Evolutionary conservation across 2,329 filamentous ascomycete species (phyloP).

Genomic region (Epicoccum sorghinum): DNA sequence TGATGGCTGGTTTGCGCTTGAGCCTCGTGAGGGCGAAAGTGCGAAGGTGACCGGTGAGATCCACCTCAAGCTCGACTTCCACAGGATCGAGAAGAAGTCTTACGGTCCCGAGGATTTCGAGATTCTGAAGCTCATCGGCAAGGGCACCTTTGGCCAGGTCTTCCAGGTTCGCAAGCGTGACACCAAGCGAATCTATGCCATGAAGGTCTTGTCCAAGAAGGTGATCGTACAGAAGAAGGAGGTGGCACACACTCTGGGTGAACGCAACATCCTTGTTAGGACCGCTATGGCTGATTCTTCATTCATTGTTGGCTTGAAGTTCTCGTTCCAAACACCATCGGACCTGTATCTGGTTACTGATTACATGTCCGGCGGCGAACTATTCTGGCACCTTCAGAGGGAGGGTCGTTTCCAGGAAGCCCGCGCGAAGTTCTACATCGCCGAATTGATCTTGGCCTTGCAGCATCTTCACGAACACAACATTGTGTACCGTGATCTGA

Average conservation of each 20-base stretch:
- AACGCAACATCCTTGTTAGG: slow-evolving; percentile 94
- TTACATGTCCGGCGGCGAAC: slow-evolving; percentile 98
- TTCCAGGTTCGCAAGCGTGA: slow-evolving; percentile 99
- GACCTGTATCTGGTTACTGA: slow-evolving; percentile 98
- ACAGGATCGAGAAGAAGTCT: slow-evolving; percentile 81
- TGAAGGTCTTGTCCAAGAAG: slow-evolving; percentile 99
- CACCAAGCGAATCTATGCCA: slow-evolving; percentile 93
- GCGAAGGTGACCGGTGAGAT: slow-evolving; percentile 83
- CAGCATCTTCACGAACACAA: slow-evolving; percentile 96
- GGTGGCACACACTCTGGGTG: slow-evolving; percentile 94
- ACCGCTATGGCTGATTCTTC: slow-evolving; percentile 95
- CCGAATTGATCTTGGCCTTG: slow-evolving; percentile 92
- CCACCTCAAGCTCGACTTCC: slow-evolving; percentile 83
- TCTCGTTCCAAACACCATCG: slow-evolving; percentile 96
- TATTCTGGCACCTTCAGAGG: slow-evolving; percentile 98
- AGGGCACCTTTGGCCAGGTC: slow-evolving; percentile 97
- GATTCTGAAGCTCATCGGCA: slow-evolving; percentile 94
- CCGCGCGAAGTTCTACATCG: slow-evolving; percentile 98
- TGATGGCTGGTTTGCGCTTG: slow-evolving; percentile 84
- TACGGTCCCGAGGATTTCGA: slow-evolving; percentile 96
- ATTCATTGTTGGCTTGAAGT: slow-evolving; percentile 97
- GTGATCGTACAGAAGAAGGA: slow-evolving; percentile 99
- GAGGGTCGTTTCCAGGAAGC: slow-evolving; percentile 95
- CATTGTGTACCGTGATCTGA: slow-evolving; percentile 96
- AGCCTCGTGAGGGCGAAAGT: slow-evolving; percentile 79